Percentiles rank a stretch among this genome's conserved stretches.
phyloP scores from a whole-genome alignment of 768 basidiomycete species.

The Podaxis sp. region DNA sequence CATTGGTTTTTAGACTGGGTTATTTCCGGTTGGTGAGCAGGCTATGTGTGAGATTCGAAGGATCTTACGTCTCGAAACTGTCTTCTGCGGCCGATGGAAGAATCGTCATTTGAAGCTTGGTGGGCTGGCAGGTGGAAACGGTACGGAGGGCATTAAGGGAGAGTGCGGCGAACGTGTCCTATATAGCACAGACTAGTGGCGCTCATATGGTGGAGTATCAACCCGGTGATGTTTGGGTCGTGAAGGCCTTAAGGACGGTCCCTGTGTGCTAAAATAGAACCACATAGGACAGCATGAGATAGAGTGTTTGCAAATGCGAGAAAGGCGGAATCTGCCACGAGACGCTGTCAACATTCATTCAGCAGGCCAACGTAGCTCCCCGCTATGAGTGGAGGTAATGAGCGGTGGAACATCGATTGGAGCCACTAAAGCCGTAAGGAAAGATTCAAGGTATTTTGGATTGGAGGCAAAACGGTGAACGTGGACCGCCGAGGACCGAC shows the following conservation, averaged over 20 bases:
- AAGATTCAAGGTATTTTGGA: neutral
- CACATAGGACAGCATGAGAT: no score
- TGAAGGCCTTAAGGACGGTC: neutral
- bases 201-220: neutral
- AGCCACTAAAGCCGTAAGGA: neutral
- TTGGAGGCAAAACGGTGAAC: neutral
- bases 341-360: neutral
- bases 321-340: neutral
- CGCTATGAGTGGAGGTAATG: no score
- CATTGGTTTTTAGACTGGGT: conserved; percentile 7
- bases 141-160: neutral
- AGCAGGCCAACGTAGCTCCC: neutral
- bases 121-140: neutral
- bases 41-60: neutral
- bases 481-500: neutral
- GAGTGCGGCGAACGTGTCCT: neutral
- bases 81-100: neutral
- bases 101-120: neutral
- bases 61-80: neutral
- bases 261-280: neutral
- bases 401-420: neutral
- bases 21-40: neutral
- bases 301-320: neutral
- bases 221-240: neutral
- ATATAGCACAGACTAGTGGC: neutral